A percentile compares a stretch with the other conserved stretches of the same genome.
Conservation (phyloP, 495 filamentous ascomycete species). For the Penicillium arizonense region DNA sequence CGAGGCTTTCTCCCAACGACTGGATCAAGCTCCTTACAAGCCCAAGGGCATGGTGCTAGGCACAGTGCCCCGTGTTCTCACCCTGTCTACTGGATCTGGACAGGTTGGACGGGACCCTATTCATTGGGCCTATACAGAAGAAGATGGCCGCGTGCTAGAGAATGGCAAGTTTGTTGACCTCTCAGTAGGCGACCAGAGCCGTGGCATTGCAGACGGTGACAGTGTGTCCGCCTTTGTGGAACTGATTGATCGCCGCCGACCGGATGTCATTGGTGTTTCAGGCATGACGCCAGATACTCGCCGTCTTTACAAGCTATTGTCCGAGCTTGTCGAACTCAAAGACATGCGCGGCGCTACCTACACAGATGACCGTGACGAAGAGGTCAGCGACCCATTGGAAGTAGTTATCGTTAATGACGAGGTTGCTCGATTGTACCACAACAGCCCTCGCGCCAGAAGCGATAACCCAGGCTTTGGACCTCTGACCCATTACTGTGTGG, state of each 20-base stretch:
- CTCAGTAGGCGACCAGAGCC: slow-evolving; percentile 62
- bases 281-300: slow-evolving; percentile 90
- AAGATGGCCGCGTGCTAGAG: slow-evolving; percentile 85
- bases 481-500: slow-evolving; percentile 84
- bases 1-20: slow-evolving; percentile 77
- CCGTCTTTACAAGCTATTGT: slow-evolving; percentile 74
- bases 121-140: slow-evolving; percentile 89
- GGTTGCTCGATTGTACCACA: slow-evolving; percentile 89
- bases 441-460: slow-evolving; percentile 72
- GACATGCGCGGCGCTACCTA: slow-evolving; percentile 72
- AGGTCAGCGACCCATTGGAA: slow-evolving; percentile 71
- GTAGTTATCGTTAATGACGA: slow-evolving; percentile 94
- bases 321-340: slow-evolving; percentile 70
- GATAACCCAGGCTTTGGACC: slow-evolving; percentile 79
- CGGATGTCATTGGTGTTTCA: slow-evolving; percentile 86
- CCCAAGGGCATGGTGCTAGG: slow-evolving; percentile 91
- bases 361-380: slow-evolving; percentile 59
- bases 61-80: slow-evolving; percentile 81
- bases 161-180: slow-evolving; percentile 83
- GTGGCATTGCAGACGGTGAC: slow-evolving; percentile 59
- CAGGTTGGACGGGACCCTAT: slow-evolving; percentile 73
- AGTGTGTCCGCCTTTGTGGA: slow-evolving; percentile 68
- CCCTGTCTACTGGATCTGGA: slow-evolving; percentile 77
- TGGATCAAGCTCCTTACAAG: slow-evolving; percentile 95
- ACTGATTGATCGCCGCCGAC: slow-evolving; percentile 69